These are phyloP conservation scores for Neonectria magnoliae DNA, from an alignment of 2,329 filamentous ascomycete genomes.

Conservation along the genomic window DNA sequence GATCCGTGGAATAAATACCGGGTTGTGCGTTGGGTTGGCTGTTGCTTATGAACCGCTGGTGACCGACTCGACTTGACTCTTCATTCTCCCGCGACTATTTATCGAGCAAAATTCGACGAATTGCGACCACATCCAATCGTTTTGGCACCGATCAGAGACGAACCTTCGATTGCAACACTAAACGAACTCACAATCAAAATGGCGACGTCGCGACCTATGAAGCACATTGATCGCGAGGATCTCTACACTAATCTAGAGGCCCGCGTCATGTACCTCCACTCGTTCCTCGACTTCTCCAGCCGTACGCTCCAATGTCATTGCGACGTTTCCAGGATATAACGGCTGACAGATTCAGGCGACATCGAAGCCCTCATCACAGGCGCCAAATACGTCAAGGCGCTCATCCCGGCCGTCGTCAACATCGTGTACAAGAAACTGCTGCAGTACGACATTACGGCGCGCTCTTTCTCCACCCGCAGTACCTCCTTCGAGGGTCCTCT, in stretches of 20 bases:
- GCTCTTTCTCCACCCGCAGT: slow-evolving; percentile 73
- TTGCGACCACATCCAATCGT: slow-evolving; percentile 6
- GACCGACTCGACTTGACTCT: background rate
- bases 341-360: slow-evolving; percentile 62
- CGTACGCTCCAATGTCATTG: slow-evolving; percentile 54
- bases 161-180: background rate
- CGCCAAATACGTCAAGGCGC: slow-evolving; percentile 80
- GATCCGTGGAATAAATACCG: slow-evolving; percentile 40
- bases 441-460: slow-evolving; percentile 82
- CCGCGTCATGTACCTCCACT: slow-evolving; percentile 77
- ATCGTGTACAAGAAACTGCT: slow-evolving; percentile 86
- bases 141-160: background rate
- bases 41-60: slow-evolving; percentile 1
- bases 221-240: slow-evolving; percentile 75
- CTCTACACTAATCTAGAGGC: slow-evolving; percentile 77
- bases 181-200: slow-evolving; percentile 34
- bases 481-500: slow-evolving; percentile 74
- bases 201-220: slow-evolving; percentile 48
- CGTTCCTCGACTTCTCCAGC: slow-evolving; percentile 78
- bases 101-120: background rate
- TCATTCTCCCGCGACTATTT: background rate
- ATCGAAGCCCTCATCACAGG: slow-evolving; percentile 76
- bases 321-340: background rate
- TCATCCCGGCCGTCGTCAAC: slow-evolving; percentile 85
- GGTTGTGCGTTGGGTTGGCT: slow-evolving; percentile 15